Evolutionary conservation across 495 filamentous ascomycete genomes (phyloP), one percentile per base, ranked within the genome.

Genomic region (Aspergillus carlsbadensis): DNA sequence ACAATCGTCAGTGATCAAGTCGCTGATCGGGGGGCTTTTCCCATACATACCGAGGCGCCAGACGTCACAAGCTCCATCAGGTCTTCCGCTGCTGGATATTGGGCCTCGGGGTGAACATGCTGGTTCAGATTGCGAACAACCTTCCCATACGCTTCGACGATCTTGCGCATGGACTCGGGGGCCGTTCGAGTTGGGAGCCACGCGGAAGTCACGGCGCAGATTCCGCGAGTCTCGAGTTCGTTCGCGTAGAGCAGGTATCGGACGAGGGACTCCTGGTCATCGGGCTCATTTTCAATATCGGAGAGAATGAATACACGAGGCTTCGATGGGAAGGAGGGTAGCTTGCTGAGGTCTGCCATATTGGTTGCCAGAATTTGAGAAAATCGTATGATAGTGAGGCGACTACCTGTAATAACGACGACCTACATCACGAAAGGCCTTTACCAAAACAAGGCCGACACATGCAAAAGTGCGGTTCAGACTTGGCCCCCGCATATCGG

Each of bases 281-380:
- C 74, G 6, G 73, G 71, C 57, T 79, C 76, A 51, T 75, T 77
- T n/a, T 66, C 67, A 35, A 76, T 77, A 57, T 78, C 75, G 5
- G 69, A 70, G 11, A 77, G 64, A 35, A 79, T 66, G 58, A 76
- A 73, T 17, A 77, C 67, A 31, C 73, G 70, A 14, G 72, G 67
- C 15, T 41, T 41, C 4, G 26, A 29, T 29, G 26, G 26, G 26
- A 29, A 29, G 26, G 26, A 29, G 26, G 26, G 26, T 3, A 29
- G 26, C 26, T 8, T 29, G 26, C 4, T 29, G 26, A 29, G 26
- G 26, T 29, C 26, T 29, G 26, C 8, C 4, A 3, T 8, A 3
- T 29, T 29, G 26, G 3, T 29, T 29, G 26, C 3, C 8, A 8
- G 26, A 29, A 8, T 29, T 29, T 29, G n/a, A n/a, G n/a, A n/a